Evolutionary conservation across 257 asterid species (phyloP).

Genomic region (Capsicum chinense): DNA sequence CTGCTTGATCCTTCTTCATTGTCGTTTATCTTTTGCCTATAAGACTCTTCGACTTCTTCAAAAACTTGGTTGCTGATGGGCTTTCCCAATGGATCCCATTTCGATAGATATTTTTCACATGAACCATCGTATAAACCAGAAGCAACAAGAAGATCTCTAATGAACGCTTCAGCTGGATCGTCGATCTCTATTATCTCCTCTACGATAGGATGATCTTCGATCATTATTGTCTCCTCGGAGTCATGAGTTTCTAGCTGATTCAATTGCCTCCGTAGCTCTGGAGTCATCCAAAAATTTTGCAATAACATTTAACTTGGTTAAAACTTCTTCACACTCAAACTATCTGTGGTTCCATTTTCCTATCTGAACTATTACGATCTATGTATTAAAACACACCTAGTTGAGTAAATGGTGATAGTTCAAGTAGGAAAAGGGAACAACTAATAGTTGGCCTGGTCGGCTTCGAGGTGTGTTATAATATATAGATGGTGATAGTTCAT

Average conservation of each 20-base stretch:
- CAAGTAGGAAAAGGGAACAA: no score
- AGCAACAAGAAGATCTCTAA: constrained; percentile 81
- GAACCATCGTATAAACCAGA: constrained; percentile 83
- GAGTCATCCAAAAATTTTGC: constrained; percentile 11
- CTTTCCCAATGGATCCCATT: constrained; percentile 83
- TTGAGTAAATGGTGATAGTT: no score
- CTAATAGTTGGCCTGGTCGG: no score
- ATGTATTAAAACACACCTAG: no score
- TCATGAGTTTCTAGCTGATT: constrained; percentile 65
- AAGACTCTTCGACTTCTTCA: constrained; percentile 70
- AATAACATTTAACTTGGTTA: neutral
- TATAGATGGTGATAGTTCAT: no score
- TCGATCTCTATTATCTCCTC: constrained; percentile 55
- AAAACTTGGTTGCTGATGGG: constrained; percentile 69
- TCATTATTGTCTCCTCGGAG: constrained; percentile 46
- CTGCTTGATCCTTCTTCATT: constrained; percentile 34
- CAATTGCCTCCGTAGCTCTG: constrained; percentile 83
- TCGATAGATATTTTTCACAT: constrained; percentile 54
- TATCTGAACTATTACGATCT: no score
- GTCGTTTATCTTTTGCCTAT: constrained; percentile 41
- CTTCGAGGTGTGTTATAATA: no score
- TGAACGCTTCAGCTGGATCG: constrained; percentile 70
- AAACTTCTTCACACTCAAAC: neutral
- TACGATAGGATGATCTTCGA: constrained; percentile 55
- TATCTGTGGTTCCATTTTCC: no score